phyloP scores from a whole-genome alignment of 1,284 basidiomycete genomes.

The Ceratobasidium sp. region DNA sequence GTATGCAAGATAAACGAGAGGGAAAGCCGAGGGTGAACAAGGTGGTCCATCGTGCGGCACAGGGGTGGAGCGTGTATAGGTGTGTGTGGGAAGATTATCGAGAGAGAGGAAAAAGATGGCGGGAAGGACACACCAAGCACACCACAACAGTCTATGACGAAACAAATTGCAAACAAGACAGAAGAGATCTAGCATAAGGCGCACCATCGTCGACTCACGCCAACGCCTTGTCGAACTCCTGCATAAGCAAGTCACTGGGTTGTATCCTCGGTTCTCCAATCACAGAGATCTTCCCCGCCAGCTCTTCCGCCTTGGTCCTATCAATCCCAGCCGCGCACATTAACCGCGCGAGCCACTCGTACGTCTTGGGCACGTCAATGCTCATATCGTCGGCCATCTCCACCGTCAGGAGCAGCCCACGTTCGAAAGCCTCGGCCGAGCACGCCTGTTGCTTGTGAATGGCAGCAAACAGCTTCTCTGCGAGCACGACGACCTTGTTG shows the following conservation, averaged over 20 bases:
- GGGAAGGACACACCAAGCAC: conserved; percentile 43
- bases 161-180: conserved; percentile 24
- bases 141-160: conserved; percentile 45
- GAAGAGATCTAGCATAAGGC: conserved; percentile 38
- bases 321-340: conserved; percentile 71
- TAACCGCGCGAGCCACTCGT: conserved; percentile 78
- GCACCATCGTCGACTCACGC: neutral
- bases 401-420: conserved; percentile 72
- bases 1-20: conserved; percentile 27
- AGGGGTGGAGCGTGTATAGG: neutral
- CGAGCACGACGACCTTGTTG: conserved; percentile 82
- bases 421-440: conserved; percentile 68
- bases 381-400: conserved; percentile 86
- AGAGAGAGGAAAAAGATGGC: conserved; percentile 38
- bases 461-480: conserved; percentile 73
- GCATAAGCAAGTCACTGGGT: conserved; percentile 52
- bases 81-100: conserved; percentile 14
- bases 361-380: conserved; percentile 89
- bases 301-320: conserved; percentile 65
- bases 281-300: conserved; percentile 53
- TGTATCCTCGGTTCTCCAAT: conserved; percentile 50
- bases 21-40: conserved; percentile 31
- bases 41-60: conserved; percentile 42
- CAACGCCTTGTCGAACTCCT: conserved; percentile 50
- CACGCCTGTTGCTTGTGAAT: conserved; percentile 67